These are phyloP conservation scores for Polygonum aviculare DNA, from an alignment of 148 eudicot species.

Conservation along the genomic window DNA sequence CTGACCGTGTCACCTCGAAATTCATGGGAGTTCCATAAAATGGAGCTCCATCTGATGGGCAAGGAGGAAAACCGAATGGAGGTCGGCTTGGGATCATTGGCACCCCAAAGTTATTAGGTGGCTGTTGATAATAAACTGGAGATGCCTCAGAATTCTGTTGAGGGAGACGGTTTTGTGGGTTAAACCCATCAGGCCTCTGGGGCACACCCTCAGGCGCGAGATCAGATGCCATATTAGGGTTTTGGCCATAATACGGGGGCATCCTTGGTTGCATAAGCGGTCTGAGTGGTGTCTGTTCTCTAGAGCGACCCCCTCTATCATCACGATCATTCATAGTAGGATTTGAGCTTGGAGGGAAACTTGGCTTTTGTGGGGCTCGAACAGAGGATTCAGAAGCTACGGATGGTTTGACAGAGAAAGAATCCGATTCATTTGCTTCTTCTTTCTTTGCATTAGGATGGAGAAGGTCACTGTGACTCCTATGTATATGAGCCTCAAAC, in stretches of 20 bases:
- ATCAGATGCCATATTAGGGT: conserved; percentile 30
- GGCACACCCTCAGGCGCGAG: conserved; percentile 31
- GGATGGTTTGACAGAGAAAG: conserved; percentile 40
- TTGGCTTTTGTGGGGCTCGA: conserved; percentile 50
- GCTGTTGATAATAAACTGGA: conserved; percentile 27
- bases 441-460: conserved; percentile 42
- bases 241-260: conserved; percentile 38
- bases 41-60: conserved; percentile 49
- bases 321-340: conserved; percentile 47
- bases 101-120: conserved; percentile 33
- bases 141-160: conserved; percentile 36
- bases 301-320: conserved; percentile 37
- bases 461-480: conserved; percentile 57
- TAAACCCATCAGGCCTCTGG: conserved; percentile 31
- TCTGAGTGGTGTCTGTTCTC: conserved; percentile 56
- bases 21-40: conserved; percentile 38
- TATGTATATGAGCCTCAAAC: conserved; percentile 63
- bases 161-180: conserved; percentile 22
- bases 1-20: conserved; percentile 41
- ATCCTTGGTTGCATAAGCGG: conserved; percentile 40
- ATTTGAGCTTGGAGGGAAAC: conserved; percentile 38
- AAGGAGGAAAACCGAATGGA: conserved; percentile 55
- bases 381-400: conserved; percentile 62
- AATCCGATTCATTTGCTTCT: conserved; percentile 56
- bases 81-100: conserved; percentile 38